Evolutionary conservation across 2,329 filamentous ascomycete genomes (phyloP).

Genomic region (Aspergillus novofumigatus): DNA sequence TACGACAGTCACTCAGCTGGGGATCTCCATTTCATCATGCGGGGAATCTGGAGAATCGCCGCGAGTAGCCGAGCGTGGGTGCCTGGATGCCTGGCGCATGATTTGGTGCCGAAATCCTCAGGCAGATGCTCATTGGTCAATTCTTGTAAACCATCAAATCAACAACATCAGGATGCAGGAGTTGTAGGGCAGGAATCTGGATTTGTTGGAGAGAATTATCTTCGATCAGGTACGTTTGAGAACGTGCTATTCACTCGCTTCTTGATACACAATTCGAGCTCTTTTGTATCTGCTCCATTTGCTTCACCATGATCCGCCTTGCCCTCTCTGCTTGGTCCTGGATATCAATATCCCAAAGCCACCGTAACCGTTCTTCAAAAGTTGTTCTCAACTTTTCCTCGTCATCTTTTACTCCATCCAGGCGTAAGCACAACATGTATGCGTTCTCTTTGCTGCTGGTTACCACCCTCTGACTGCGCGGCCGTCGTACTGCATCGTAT

Average conservation of each 20-base stretch:
- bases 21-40: constrained; percentile 6
- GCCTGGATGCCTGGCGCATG: constrained; percentile 3
- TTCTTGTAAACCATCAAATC: not conserved
- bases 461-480: constrained; percentile 49
- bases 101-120: not conserved
- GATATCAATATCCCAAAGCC: constrained; percentile 35
- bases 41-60: constrained; percentile 22
- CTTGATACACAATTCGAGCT: not conserved
- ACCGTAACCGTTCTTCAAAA: constrained; percentile 22
- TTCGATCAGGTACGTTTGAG: not conserved
- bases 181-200: not conserved
- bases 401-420: constrained; percentile 25
- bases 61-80: constrained; percentile 24
- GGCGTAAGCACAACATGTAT: constrained; percentile 24
- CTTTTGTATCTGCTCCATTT: not conserved
- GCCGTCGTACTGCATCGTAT: constrained; percentile 49
- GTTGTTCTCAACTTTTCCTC: constrained; percentile 21
- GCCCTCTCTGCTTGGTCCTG: constrained; percentile 23
- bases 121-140: not conserved
- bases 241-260: not conserved
- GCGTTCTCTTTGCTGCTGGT: constrained; percentile 47
- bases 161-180: not conserved
- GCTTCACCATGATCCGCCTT: constrained; percentile 12
- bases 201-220: not conserved
- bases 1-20: not conserved